Base-by-base conservation (phyloP, 2,329 filamentous ascomycete genomes). In the Diaporthe sp. region DNA sequence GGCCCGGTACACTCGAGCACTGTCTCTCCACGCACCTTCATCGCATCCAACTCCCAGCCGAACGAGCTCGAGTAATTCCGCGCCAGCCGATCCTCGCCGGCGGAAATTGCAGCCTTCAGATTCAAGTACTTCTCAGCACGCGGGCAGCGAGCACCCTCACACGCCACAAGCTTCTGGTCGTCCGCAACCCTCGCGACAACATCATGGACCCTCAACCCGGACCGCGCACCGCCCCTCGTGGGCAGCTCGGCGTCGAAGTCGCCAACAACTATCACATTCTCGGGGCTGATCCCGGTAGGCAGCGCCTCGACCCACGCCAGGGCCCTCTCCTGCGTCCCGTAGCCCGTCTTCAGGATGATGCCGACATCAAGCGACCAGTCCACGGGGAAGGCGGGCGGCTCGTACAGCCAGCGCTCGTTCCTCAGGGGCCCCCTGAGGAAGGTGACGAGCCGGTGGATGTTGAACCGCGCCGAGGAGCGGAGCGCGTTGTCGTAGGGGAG, bases 311-410 rank as follows among this genome's bases (percentile, higher is more conserved):
- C 79, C 80, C 88, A 86, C 22, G 85, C 84, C 8, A 84, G 81
- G 28, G 90, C 83, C 25, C 89, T 85, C 67, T 86, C 81, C 55
- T 85, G 85, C n/a, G 89, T 90, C 67, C 88, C 89, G 79, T 88
- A 90, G n/a, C 89, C 89, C 4, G 89, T 90, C 81, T 91, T 90
- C 77, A 91, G 81, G 73, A 91, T 84, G 77, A 88, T 83, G 51
- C 86, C 87, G 9, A 90, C 84, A 70, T 90, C 88, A 51, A 82
- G 81, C 65, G 81, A 80, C 57, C 87, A 81, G 75, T 89, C 83
- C 72, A 90, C 80, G 2, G 86, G 84, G 73, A 86, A 85, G 15
- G 75, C 75, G 19, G 83, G 83, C 67, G 82, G 78, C 77, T 81
- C 76, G 77, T 81, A 82, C n/a, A 89, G 80, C 85, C 86, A 88